These are phyloP conservation scores for Mallotus japonicus DNA, from an alignment of 441 rosid genomes.

Conservation along the genomic window DNA sequence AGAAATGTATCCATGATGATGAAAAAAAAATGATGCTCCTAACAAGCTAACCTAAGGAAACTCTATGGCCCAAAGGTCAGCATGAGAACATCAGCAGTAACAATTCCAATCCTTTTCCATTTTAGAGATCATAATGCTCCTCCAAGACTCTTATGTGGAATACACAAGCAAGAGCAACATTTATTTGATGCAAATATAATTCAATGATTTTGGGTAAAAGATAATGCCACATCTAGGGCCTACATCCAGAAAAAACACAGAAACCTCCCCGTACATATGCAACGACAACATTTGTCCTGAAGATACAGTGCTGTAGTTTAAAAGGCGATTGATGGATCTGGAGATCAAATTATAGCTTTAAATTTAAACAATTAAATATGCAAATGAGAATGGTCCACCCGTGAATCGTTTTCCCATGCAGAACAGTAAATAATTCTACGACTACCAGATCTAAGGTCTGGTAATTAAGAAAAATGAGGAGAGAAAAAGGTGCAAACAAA, in stretches of 20 bases:
- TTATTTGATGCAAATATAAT: not conserved
- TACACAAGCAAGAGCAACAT: not conserved
- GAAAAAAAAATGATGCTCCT: not conserved
- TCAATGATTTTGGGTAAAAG: not conserved
- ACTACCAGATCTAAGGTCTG: constrained; percentile 1
- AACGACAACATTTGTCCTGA: not conserved
- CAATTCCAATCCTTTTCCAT: not conserved
- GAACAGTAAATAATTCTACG: not conserved
- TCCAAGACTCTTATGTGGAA: not conserved
- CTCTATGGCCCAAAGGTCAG: not conserved
- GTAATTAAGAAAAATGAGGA: not conserved
- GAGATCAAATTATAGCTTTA: not conserved
- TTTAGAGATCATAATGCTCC: not conserved
- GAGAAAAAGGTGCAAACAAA: not conserved
- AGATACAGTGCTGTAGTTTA: not conserved
- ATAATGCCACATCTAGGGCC: not conserved
- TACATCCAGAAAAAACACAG: not conserved
- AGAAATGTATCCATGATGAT: not conserved
- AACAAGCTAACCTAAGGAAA: not conserved
- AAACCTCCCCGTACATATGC: not conserved
- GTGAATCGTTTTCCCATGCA: too few species aligned
- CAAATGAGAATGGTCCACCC: not conserved
- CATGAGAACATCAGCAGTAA: not conserved
- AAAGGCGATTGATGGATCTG: not conserved
- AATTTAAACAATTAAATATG: not conserved